A percentile compares a stretch with the other conserved stretches of the same genome.
phyloP scores from a whole-genome alignment of 2,329 filamentous ascomycete species.

The Pestalotiopsis sp. region DNA sequence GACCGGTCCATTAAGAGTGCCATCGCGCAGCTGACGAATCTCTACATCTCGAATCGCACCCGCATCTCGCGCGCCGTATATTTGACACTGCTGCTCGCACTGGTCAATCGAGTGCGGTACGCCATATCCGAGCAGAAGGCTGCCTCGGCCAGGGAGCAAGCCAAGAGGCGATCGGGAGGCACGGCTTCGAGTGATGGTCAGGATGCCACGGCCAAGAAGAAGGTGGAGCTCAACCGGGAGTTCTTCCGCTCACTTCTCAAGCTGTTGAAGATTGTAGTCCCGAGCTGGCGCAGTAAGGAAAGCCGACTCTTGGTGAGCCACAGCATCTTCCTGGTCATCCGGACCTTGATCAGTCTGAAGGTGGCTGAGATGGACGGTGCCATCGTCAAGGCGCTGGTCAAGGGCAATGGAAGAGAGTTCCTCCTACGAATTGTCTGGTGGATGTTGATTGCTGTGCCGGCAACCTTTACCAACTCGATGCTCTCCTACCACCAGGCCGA shows the following conservation, averaged over 20 bases:
- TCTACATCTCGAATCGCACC: slow-evolving; percentile 79
- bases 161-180: slow-evolving; percentile 49
- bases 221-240: slow-evolving; percentile 90
- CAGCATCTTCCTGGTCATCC: slow-evolving; percentile 85
- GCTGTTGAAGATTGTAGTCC: slow-evolving; percentile 83
- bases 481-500: slow-evolving; percentile 97
- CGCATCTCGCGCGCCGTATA: slow-evolving; percentile 83
- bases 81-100: slow-evolving; percentile 75
- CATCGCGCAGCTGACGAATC: slow-evolving; percentile 64
- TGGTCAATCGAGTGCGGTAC: slow-evolving; percentile 85
- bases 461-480: slow-evolving; percentile 99
- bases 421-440: slow-evolving; percentile 89
- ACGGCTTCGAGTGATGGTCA: slow-evolving; percentile 44
- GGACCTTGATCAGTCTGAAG: slow-evolving; percentile 91
- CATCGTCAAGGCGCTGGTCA: slow-evolving; percentile 87
- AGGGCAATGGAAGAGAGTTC: slow-evolving; percentile 89
- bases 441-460: slow-evolving; percentile 96
- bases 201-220: slow-evolving; percentile 46
- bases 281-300: slow-evolving; percentile 88
- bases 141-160: slow-evolving; percentile 68
- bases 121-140: slow-evolving; percentile 93
- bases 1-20: slow-evolving; percentile 66
- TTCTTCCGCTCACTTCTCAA: slow-evolving; percentile 73
- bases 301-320: slow-evolving; percentile 83
- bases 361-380: slow-evolving; percentile 94